Evolutionary conservation across 306 rosid genomes (phyloP).

Genomic region (Inga leiocalycina): DNA sequence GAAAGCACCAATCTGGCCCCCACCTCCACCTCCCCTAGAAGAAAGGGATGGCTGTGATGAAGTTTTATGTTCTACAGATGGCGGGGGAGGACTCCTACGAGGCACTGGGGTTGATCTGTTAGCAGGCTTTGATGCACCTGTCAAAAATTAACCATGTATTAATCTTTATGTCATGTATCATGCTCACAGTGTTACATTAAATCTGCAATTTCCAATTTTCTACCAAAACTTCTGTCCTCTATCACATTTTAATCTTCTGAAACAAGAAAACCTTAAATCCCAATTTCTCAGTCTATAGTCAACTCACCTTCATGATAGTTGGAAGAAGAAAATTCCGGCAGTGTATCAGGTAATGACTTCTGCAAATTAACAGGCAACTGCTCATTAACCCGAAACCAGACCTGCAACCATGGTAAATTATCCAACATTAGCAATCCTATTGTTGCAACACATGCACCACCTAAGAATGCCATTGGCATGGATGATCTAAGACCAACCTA

Average conservation of each 20-base stretch:
- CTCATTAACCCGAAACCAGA: conserved; percentile 96
- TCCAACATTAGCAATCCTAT: conserved; percentile 43
- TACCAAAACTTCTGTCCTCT: background rate
- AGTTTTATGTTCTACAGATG: conserved; percentile 61
- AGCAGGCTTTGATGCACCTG: conserved; percentile 59
- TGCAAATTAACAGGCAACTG: conserved; percentile 73
- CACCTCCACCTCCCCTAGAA: conserved; percentile 60
- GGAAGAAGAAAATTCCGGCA: conserved; percentile 57
- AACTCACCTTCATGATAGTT: conserved; percentile 65
- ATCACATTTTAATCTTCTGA: conserved; percentile 21
- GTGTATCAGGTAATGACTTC: conserved; percentile 87
- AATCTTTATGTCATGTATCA: background rate
- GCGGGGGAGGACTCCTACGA: conserved; percentile 69
- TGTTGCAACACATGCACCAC: conserved; percentile 48
- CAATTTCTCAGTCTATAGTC: background rate
- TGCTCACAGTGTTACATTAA: background rate
- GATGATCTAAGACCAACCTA: conserved; percentile 99
- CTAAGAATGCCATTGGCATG: conserved; percentile 55
- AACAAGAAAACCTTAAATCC: background rate
- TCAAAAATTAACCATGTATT: conserved; percentile 29
- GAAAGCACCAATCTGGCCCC: conserved; percentile 79
- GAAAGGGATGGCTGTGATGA: conserved; percentile 53
- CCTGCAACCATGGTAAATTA: conserved; percentile 56
- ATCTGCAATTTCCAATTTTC: conserved; percentile 6
- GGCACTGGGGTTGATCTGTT: conserved; percentile 64